Evolutionary conservation across 345 rosid species (phyloP).

Genomic region (Lepidium didymum): DNA sequence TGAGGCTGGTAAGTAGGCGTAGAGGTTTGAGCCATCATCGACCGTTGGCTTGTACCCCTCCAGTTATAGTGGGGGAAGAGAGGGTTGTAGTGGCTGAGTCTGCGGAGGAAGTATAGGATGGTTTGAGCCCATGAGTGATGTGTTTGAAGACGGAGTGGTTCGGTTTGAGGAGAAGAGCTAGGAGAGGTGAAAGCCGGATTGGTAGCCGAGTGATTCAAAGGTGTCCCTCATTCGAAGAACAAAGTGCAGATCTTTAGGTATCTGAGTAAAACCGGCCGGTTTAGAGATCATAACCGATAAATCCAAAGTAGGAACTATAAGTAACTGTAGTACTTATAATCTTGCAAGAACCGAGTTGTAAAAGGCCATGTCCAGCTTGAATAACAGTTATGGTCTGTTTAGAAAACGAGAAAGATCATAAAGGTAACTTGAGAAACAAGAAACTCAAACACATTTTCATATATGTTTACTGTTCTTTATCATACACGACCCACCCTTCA

Average conservation of each 20-base stretch:
- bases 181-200: conserved; percentile 89
- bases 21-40: conserved; percentile 39
- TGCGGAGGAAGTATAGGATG: conserved; percentile 49
- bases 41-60: conserved; percentile 45
- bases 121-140: conserved; percentile 48
- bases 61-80: conserved; percentile 58
- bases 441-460: background rate
- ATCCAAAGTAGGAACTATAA: background rate
- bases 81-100: conserved; percentile 29
- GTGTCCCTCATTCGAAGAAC: conserved; percentile 95
- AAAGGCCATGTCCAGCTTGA: conserved; percentile 98
- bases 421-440: conserved; percentile 11
- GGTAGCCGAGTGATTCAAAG: conserved; percentile 91
- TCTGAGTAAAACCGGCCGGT: conserved; percentile 30
- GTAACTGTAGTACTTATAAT: conserved; percentile 46
- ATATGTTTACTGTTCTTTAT: background rate
- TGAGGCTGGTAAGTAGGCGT: conserved; percentile 52
- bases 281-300: background rate
- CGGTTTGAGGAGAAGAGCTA: conserved; percentile 73
- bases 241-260: conserved; percentile 93
- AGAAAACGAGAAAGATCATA: background rate
- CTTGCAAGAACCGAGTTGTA: conserved; percentile 92
- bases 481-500: no score
- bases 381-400: conserved; percentile 92
- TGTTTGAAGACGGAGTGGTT: conserved; percentile 38